A percentile compares a stretch with the other conserved stretches of the same genome.
Evolutionary conservation across 2,329 filamentous ascomycete genomes (phyloP).

Genomic region (Graphilbum sp.): DNA sequence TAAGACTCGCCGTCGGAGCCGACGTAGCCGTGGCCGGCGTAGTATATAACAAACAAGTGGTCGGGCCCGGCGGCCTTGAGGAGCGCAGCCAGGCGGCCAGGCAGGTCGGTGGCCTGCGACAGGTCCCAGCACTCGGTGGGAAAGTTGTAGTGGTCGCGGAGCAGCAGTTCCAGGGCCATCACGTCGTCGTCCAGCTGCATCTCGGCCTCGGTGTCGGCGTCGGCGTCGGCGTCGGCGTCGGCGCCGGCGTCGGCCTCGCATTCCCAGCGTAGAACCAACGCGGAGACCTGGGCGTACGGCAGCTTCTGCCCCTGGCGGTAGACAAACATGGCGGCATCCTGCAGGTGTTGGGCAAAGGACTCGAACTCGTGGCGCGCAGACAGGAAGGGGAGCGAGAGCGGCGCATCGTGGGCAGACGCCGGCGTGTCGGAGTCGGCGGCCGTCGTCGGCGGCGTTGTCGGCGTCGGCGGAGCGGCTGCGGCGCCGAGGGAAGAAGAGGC

Average conservation of each 20-base stretch:
- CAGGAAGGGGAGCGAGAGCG: slow-evolving; percentile 5
- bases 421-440: background rate
- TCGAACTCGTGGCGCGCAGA: slow-evolving; percentile 44
- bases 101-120: slow-evolving; percentile 35
- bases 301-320: slow-evolving; percentile 44
- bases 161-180: slow-evolving; percentile 35
- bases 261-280: slow-evolving; percentile 45
- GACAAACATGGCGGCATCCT: slow-evolving; percentile 52
- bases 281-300: slow-evolving; percentile 41
- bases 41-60: slow-evolving; percentile 48
- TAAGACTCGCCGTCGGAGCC: slow-evolving; percentile 45
- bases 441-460: background rate
- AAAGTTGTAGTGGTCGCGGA: slow-evolving; percentile 44
- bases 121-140: slow-evolving; percentile 44
- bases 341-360: slow-evolving; percentile 48
- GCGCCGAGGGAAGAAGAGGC: background rate
- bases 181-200: slow-evolving; percentile 34
- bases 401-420: background rate
- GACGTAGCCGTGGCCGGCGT: slow-evolving; percentile 43
- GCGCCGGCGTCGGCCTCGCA: slow-evolving; percentile 29
- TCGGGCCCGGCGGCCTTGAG: slow-evolving; percentile 40
- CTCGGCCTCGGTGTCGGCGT: too few species aligned
- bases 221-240: slow-evolving; percentile 30
- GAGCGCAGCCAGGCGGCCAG: background rate
- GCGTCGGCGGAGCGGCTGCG: background rate